Base-by-base conservation (phyloP, 129 eudicot genomes). In the Deinandra increscens region DNA sequence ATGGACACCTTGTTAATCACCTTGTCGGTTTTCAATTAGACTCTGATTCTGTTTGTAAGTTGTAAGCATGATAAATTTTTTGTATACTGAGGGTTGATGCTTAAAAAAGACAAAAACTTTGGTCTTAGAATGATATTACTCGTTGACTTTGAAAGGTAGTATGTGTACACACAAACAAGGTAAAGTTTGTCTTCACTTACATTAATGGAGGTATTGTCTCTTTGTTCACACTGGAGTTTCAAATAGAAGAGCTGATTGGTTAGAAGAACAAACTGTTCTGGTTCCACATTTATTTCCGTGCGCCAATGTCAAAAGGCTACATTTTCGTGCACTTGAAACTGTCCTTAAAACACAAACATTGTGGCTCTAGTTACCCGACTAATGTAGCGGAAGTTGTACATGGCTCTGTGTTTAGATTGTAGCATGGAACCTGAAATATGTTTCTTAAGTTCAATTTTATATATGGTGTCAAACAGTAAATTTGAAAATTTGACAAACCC, bases 121-220 rank as follows among this genome's bases (percentile, higher is more conserved):
- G 63, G 63, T 26, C 4, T 23, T 12, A 56, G 29, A 56, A 29
- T 18, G 4, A 29, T 56, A 8, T 56, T 56, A 12, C 9, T 14
- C 18, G 1, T 7, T 26, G 31, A 26, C 31, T 26, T 26, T 26
- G 31, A 26, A 1, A 23, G 1, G 39, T 26, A 26, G 31, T 69
- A 51, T 3, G 6, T 36, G 7, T 13, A 18, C 17, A 51, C 46
- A 45, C 18, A 14, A 1, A n/a, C 3, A 3, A 54, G 9, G 43
- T 71, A 9, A 60, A 71, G 34, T 31, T 60, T 72, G 54, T 44
- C 49, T 72, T 71, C 14, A 48, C 51, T 3, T 45, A 3, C n/a
- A 37, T 60, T 72, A 72, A 60, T 19, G 12, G 31, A 31, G 60
- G 26, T 10, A 29, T 58, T 4, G 2, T 14, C 54, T 31, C n/a